A percentile compares a stretch with the other conserved stretches of the same genome.
Conservation (phyloP, 352 stramenopile genomes). For the Peronosclerospora sorghi region DNA sequence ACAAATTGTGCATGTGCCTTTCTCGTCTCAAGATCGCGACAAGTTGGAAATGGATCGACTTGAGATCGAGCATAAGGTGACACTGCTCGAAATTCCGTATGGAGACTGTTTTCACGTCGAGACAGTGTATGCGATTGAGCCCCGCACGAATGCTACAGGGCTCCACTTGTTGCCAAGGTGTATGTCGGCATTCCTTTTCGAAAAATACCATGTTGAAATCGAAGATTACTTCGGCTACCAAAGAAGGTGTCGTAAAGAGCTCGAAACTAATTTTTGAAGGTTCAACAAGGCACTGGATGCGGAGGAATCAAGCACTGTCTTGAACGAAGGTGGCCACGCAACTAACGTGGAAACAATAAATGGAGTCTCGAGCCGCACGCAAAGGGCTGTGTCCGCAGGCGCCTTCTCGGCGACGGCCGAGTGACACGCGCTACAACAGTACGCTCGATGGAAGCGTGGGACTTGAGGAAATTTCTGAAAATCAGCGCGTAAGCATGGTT, state of each 20-base stretch:
- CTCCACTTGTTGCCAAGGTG: too few relatives aligned
- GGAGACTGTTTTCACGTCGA: constrained; percentile 80
- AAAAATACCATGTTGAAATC: constrained; percentile 81
- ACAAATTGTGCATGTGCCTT: constrained; percentile 48
- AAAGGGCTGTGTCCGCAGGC: constrained; percentile 9
- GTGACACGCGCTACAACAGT: constrained; percentile 49
- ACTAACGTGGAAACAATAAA: constrained; percentile 1
- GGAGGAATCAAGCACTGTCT: constrained; percentile 6
- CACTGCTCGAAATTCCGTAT: constrained; percentile 70
- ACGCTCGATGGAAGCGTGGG: constrained; percentile 62
- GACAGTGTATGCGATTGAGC: too few relatives aligned
- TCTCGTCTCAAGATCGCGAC: too few relatives aligned
- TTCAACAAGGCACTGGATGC: too few relatives aligned
- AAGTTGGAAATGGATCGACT: too few relatives aligned
- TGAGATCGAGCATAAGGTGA: constrained; percentile 52
- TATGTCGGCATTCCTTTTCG: too few relatives aligned
- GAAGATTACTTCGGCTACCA: constrained; percentile 65
- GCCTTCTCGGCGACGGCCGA: constrained; percentile 15
- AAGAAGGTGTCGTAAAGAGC: constrained; percentile 54
- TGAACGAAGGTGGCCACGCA: neutral
- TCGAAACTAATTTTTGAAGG: constrained; percentile 43
- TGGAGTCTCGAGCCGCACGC: constrained; percentile 1
- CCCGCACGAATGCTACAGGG: too few relatives aligned
- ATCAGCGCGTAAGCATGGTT: constrained; percentile 82
- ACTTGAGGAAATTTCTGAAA: constrained; percentile 83